Percentiles rank a stretch among this genome's conserved stretches.
Conservation (phyloP, 352 stramenopile species). For the Globisporangium carolinianum region DNA sequence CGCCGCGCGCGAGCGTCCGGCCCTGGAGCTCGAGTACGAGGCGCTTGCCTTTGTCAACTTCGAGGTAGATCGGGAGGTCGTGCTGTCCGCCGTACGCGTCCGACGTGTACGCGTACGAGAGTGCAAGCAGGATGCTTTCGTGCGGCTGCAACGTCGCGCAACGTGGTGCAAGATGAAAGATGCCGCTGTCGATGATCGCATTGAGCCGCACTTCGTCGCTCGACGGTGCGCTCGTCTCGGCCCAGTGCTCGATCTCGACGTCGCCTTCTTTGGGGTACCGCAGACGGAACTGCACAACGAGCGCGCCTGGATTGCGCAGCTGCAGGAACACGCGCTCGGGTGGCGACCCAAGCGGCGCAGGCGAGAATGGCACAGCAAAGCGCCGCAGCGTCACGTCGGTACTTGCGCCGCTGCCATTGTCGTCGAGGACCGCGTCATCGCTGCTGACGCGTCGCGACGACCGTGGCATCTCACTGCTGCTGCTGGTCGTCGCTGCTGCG, state of each 20-base stretch:
- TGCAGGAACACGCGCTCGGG: constrained; percentile 67
- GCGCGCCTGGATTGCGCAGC: constrained; percentile 78
- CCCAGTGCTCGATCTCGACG: constrained; percentile 92
- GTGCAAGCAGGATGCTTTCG: constrained; percentile 50
- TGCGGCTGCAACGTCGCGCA: constrained; percentile 44
- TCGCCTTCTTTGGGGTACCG: constrained; percentile 89
- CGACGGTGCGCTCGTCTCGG: constrained; percentile 83
- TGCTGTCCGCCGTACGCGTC: constrained; percentile 79
- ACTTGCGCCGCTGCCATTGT: constrained; percentile 2
- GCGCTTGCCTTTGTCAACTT: constrained; percentile 88
- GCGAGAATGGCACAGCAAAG: constrained; percentile 77
- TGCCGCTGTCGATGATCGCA: constrained; percentile 74
- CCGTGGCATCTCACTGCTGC: constrained; percentile 2
- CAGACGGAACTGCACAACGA: constrained; percentile 80
- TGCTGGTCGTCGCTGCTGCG: constrained; percentile 17
- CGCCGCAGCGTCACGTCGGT: constrained; percentile 19
- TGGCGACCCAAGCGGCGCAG: constrained; percentile 41
- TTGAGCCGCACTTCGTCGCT: constrained; percentile 65
- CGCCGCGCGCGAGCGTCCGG: constrained; percentile 50
- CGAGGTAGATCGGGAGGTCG: constrained; percentile 79
- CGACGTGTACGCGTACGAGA: constrained; percentile 67
- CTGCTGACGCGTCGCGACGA: constrained; percentile 2
- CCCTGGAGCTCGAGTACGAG: constrained; percentile 82
- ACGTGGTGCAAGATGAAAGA: constrained; percentile 56
- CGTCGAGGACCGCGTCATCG: neutral